Conservation (phyloP, 345 rosid species). For the Gossypioides kirkii region DNA sequence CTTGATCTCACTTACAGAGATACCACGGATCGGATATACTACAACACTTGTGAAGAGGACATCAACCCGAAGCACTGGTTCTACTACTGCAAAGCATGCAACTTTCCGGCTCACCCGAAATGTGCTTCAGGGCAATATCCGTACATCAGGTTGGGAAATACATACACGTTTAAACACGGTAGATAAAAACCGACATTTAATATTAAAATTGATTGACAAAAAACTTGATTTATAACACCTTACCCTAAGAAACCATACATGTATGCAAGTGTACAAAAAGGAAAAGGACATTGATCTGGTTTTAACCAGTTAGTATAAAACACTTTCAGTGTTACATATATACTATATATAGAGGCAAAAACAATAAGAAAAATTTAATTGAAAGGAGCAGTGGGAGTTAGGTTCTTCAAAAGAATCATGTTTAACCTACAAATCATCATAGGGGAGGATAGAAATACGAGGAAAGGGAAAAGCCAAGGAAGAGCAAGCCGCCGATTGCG, state of each 20-base stretch:
- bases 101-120: not conserved
- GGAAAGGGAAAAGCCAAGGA: slow-evolving; percentile 84
- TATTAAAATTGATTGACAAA: too few relatives aligned
- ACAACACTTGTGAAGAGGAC: not conserved
- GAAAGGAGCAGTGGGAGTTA: not conserved
- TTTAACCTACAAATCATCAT: slow-evolving; percentile 25
- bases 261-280: not conserved
- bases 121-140: not conserved
- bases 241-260: not conserved
- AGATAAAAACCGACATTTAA: too few relatives aligned
- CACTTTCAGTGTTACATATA: not conserved
- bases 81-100: not conserved
- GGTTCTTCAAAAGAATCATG: slow-evolving; percentile 10
- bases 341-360: not conserved
- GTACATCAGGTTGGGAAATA: not conserved
- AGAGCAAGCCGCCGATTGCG: slow-evolving; percentile 83
- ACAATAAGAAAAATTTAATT: not conserved
- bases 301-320: not conserved
- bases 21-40: not conserved
- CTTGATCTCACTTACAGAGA: not conserved
- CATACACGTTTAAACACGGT: not conserved
- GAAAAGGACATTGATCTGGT: not conserved
- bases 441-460: slow-evolving; percentile 97
- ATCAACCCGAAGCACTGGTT: not conserved
- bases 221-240: not conserved